phyloP scores from a whole-genome alignment of 495 filamentous ascomycete genomes.

The Penicillium riverlandense region DNA sequence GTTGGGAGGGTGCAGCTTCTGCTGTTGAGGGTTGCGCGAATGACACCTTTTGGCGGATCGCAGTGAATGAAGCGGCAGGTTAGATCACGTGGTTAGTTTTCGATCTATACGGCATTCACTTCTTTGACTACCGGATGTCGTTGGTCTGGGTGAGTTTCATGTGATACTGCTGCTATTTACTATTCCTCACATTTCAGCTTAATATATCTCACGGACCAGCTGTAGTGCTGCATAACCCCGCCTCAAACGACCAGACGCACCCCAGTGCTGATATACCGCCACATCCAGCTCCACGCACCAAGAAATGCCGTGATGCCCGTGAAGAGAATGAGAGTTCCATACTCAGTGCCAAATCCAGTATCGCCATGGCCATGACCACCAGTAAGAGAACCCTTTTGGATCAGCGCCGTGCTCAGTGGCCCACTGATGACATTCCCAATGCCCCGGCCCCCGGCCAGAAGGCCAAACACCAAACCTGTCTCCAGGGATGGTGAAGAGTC shows the following conservation, averaged over 20 bases:
- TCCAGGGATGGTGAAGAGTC: conserved; percentile 38
- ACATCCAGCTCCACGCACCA: conserved; percentile 31
- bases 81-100: conserved; percentile 1
- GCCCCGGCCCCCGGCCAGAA: conserved; percentile 56
- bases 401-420: conserved; percentile 50
- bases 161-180: not conserved
- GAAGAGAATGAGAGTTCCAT: conserved; percentile 39
- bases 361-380: conserved; percentile 3
- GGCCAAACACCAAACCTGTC: conserved; percentile 54
- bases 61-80: too few species aligned
- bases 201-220: too few species aligned
- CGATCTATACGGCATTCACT: not conserved
- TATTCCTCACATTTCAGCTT: not conserved
- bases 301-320: conserved; percentile 35
- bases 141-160: too few species aligned
- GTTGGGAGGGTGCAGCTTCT: not conserved
- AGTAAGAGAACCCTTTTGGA: conserved; percentile 26
- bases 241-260: conserved; percentile 2
- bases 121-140: too few species aligned
- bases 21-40: too few species aligned
- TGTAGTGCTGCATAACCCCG: too few species aligned
- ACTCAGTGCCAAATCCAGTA: conserved; percentile 31
- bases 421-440: conserved; percentile 59
- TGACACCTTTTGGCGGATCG: too few species aligned
- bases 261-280: conserved; percentile 16